A percentile compares a stretch with the other conserved stretches of the same genome.
Conservation (phyloP, 176 grass and related monocot genomes). For the Hsuehochloa calcarea region DNA sequence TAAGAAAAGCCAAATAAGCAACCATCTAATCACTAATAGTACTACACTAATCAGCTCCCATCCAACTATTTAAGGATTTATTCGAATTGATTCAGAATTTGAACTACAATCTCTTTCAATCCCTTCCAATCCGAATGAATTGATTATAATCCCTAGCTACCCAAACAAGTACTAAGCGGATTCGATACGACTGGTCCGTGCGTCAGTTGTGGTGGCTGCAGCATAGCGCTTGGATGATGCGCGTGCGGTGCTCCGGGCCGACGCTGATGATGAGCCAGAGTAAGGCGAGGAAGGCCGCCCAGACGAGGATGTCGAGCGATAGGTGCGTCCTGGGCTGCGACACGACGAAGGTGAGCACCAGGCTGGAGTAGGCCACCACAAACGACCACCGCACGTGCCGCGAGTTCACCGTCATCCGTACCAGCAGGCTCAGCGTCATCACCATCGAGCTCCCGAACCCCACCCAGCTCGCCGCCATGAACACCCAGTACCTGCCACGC, state of each 20-base stretch:
- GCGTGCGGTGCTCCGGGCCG: slow-evolving; percentile 9
- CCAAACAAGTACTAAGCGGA: too few species aligned
- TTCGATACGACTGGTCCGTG: not conserved
- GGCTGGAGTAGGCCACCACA: slow-evolving; percentile 49
- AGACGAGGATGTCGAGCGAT: slow-evolving; percentile 37
- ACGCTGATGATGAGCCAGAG: slow-evolving; percentile 36
- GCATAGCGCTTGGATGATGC: slow-evolving; percentile 16
- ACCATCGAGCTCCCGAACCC: slow-evolving; percentile 53
- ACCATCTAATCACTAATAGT: too few species aligned
- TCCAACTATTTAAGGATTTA: too few species aligned
- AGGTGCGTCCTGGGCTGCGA: slow-evolving; percentile 49
- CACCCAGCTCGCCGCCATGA: slow-evolving; percentile 49
- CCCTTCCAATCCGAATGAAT: too few species aligned
- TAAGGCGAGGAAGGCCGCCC: slow-evolving; percentile 39
- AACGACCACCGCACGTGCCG: slow-evolving; percentile 50
- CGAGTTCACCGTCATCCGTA: slow-evolving; percentile 34
- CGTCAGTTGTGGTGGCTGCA: slow-evolving; percentile 1
- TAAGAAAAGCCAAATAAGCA: too few species aligned
- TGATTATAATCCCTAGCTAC: too few species aligned
- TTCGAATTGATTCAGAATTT: too few species aligned
- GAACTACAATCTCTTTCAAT: too few species aligned
- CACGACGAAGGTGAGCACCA: slow-evolving; percentile 54
- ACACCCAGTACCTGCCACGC: slow-evolving; percentile 37
- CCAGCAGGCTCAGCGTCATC: slow-evolving; percentile 55
- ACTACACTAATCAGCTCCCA: too few species aligned